A percentile compares a stretch with the other conserved stretches of the same genome.
phyloP scores from a whole-genome alignment of 495 filamentous ascomycete species.

The Aspergillus carlsbadensis region DNA sequence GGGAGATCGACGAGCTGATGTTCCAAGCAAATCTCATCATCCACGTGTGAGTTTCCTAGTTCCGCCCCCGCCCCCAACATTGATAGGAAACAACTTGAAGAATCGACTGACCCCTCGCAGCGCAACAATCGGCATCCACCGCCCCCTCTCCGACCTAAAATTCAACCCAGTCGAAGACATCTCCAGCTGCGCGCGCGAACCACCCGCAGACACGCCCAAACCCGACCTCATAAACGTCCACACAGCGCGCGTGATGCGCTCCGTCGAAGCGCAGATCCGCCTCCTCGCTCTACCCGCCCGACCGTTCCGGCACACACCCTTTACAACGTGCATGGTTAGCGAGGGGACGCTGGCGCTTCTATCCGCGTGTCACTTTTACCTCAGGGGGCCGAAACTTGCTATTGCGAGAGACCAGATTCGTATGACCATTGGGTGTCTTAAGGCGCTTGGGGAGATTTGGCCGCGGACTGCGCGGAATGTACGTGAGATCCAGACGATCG shows the following conservation, averaged over 20 bases:
- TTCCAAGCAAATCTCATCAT: conserved; percentile 36
- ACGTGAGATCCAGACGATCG: conserved; percentile 73
- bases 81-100: no score
- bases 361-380: conserved; percentile 25
- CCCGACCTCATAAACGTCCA: conserved; percentile 28
- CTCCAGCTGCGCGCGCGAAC: conserved; percentile 33
- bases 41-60: conserved; percentile 27
- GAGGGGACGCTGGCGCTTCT: conserved; percentile 29
- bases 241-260: conserved; percentile 26
- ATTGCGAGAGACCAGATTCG: conserved; percentile 33
- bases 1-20: conserved; percentile 37
- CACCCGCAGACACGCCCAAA: conserved; percentile 20
- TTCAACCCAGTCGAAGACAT: conserved; percentile 25
- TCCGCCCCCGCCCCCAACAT: not conserved
- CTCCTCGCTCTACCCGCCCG: conserved; percentile 28
- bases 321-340: conserved; percentile 34
- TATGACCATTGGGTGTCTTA: conserved; percentile 33
- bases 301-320: conserved; percentile 27
- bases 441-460: conserved; percentile 28
- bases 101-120: conserved; percentile 17
- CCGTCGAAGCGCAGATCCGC: conserved; percentile 27
- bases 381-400: conserved; percentile 24
- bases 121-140: conserved; percentile 28
- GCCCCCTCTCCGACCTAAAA: conserved; percentile 34
- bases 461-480: conserved; percentile 61